Evolutionary conservation across 1,284 basidiomycete species (phyloP).

Genomic region (Meripilus lineatus): DNA sequence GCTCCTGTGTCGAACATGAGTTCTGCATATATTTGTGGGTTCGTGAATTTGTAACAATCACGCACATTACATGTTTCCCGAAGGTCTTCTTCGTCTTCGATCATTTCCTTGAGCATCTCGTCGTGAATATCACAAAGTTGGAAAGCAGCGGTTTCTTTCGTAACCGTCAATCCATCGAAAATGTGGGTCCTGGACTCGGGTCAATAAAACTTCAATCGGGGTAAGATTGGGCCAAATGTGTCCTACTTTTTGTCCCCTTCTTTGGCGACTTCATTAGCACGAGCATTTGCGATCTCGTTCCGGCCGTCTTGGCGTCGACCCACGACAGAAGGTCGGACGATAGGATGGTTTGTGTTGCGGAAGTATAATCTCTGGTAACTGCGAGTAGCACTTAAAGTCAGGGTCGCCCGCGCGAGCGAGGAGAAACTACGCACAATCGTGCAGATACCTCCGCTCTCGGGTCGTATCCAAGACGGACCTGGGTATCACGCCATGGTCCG

Average conservation of each 20-base stretch:
- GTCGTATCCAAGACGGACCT: conserved; percentile 88
- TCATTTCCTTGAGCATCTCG: conserved; percentile 74
- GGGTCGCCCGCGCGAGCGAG: too few species aligned
- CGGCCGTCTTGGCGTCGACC: conserved; percentile 56
- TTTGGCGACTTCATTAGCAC: conserved; percentile 13
- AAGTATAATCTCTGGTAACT: conserved; percentile 86
- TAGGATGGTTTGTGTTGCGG: conserved; percentile 75
- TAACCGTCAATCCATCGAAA: conserved; percentile 81
- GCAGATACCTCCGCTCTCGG: conserved; percentile 70
- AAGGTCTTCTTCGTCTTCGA: conserved; percentile 65
- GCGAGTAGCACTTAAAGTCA: too few species aligned
- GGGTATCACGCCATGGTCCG: conserved; percentile 90
- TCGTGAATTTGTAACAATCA: conserved; percentile 13
- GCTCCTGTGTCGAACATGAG: conserved; percentile 42
- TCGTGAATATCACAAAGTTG: conserved; percentile 92
- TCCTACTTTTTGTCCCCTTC: conserved; percentile 23
- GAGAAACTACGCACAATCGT: conserved; percentile 53
- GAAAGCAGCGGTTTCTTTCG: conserved; percentile 84
- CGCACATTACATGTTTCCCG: conserved; percentile 70
- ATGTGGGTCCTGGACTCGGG: conserved; percentile 61
- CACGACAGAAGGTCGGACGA: conserved; percentile 65
- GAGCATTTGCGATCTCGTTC: conserved; percentile 21
- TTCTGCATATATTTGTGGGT: too few species aligned
- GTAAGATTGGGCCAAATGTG: neutral
- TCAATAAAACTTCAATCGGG: too few species aligned